Evolutionary conservation across 2,329 filamentous ascomycete genomes (phyloP).

Genomic region (Calonectria honghensis): DNA sequence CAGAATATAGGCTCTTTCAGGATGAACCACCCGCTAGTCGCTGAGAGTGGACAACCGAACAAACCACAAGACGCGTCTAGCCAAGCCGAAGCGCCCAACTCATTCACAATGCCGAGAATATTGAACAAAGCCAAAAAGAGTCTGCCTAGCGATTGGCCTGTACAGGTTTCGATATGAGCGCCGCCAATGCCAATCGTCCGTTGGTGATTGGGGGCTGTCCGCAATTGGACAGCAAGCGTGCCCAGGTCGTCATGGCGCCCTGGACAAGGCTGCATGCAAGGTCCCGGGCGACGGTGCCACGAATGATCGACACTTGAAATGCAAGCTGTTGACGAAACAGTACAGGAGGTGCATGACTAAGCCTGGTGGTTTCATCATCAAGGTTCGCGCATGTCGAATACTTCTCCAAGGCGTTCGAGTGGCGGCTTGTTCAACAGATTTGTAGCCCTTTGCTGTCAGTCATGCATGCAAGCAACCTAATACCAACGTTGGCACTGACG

Average conservation of each 20-base stretch:
- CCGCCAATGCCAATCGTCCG: not conserved
- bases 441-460: not conserved
- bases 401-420: not conserved
- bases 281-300: constrained; percentile 50
- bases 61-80: not conserved
- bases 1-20: not conserved
- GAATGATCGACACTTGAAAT: constrained; percentile 47
- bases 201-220: constrained; percentile 5
- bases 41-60: not conserved
- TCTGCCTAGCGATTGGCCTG: constrained; percentile 5
- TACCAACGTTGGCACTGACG: not conserved
- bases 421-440: constrained; percentile 11
- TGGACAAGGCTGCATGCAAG: constrained; percentile 50
- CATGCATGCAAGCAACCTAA: not conserved
- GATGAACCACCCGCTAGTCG: too few species aligned
- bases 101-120: not conserved
- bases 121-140: not conserved
- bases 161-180: constrained; percentile 1
- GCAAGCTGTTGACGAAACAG: constrained; percentile 37
- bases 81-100: too few species aligned
- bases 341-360: constrained; percentile 35
- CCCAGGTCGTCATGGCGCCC: constrained; percentile 34
- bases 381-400: constrained; percentile 1
- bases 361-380: constrained; percentile 8
- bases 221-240: constrained; percentile 39